Conservation (phyloP, 805 yeast species). For the Candida stauntonica region DNA sequence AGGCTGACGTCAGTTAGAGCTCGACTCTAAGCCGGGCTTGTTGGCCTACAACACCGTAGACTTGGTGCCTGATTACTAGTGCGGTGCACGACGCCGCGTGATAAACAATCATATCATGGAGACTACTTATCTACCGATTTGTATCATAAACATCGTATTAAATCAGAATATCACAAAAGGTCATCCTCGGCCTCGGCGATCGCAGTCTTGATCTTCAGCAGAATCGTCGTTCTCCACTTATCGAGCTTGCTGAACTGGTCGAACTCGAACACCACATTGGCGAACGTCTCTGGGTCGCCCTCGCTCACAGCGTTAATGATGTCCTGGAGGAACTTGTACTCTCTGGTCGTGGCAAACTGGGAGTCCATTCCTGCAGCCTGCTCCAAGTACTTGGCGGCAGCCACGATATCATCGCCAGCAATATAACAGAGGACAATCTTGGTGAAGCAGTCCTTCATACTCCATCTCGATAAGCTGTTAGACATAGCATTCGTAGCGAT, state of each 20-base stretch:
- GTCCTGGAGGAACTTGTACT: conserved; percentile 61
- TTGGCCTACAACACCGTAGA: too few species aligned
- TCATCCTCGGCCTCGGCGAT: conserved; percentile 75
- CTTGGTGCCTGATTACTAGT: background rate
- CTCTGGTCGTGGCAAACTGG: conserved; percentile 70
- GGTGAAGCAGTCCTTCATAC: conserved; percentile 85
- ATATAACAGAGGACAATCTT: conserved; percentile 79
- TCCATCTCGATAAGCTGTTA: conserved; percentile 81
- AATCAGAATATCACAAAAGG: conserved; percentile 27
- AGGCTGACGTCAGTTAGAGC: too few species aligned
- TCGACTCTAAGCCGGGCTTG: too few species aligned
- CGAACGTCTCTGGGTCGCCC: conserved; percentile 74
- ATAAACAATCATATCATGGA: background rate
- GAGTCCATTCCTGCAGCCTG: conserved; percentile 69
- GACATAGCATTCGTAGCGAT: conserved; percentile 73
- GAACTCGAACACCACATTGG: conserved; percentile 70
- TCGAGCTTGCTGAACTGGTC: conserved; percentile 89
- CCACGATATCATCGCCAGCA: conserved; percentile 82
- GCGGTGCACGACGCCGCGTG: background rate
- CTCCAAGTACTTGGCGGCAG: conserved; percentile 69
- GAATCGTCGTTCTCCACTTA: conserved; percentile 80
- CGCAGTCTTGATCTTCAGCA: conserved; percentile 74
- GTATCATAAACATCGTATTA: too few species aligned
- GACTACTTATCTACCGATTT: too few species aligned
- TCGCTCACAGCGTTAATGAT: conserved; percentile 70